A percentile compares a stretch with the other conserved stretches of the same genome.
Conservation (phyloP, 345 rosid species). For the Odontarrhena argentea region DNA sequence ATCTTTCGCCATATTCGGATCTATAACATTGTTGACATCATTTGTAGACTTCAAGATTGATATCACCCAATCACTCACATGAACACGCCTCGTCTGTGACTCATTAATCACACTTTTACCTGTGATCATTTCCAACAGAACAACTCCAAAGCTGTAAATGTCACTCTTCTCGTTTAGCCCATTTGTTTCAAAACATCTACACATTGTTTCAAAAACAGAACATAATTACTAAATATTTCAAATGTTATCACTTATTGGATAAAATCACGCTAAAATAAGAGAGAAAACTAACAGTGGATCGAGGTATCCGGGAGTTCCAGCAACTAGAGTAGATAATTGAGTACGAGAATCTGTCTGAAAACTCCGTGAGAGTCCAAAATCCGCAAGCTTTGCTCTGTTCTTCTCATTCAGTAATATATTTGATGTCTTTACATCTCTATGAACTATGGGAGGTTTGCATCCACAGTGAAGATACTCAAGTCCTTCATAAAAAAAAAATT, state of each 20-base stretch:
- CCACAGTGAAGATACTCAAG: conserved; percentile 45
- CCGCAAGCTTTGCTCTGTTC: conserved; percentile 47
- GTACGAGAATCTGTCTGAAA: conserved; percentile 38
- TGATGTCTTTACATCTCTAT: conserved; percentile 43
- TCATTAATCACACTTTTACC: conserved; percentile 26
- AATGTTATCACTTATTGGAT: neutral
- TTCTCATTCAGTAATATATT: conserved; percentile 45
- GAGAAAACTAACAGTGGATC: conserved; percentile 36
- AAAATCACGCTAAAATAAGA: neutral
- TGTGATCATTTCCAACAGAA: conserved; percentile 35
- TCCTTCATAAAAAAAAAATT: conserved; percentile 21
- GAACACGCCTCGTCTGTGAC: conserved; percentile 30
- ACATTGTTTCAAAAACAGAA: neutral
- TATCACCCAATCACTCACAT: conserved; percentile 43
- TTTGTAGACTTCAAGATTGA: conserved; percentile 42
- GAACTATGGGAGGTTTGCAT: conserved; percentile 41
- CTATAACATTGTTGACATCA: conserved; percentile 43
- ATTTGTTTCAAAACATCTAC: conserved; percentile 32
- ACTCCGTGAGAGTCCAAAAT: conserved; percentile 40
- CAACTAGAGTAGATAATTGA: conserved; percentile 33
- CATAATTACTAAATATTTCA: neutral
- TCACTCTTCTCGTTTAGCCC: conserved; percentile 45
- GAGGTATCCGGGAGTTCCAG: conserved; percentile 42
- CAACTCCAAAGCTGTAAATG: conserved; percentile 42
- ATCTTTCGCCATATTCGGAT: conserved; percentile 8